Conservation (phyloP, 2,329 filamentous ascomycete species). For the Cordyceps cateniannulata region DNA sequence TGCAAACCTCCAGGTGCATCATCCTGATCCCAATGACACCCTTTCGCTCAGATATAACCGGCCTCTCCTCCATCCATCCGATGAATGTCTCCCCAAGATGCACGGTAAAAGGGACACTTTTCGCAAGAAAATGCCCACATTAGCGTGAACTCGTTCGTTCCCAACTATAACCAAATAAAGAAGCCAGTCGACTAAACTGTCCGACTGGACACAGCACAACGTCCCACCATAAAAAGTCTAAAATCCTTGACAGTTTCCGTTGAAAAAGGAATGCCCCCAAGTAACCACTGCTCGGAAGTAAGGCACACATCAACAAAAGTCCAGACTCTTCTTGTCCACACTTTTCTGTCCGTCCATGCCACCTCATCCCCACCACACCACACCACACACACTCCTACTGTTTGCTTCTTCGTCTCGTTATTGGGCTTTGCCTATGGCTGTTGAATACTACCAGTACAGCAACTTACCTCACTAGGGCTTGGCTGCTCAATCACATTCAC, state of each 20-base stretch:
- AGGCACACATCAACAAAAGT: not conserved
- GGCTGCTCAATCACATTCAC: not conserved
- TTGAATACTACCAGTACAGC: not conserved
- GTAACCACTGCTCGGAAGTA: too few relatives aligned
- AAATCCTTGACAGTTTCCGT: not conserved
- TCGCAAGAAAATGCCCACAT: too few relatives aligned
- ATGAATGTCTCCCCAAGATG: too few relatives aligned
- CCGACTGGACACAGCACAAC: not conserved
- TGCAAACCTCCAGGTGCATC: too few relatives aligned
- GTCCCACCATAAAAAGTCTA: not conserved
- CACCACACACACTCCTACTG: not conserved
- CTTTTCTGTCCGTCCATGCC: not conserved
- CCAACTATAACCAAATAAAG: not conserved
- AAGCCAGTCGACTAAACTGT: not conserved
- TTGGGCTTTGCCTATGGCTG: not conserved
- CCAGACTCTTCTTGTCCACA: constrained; percentile 9
- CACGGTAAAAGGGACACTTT: too few relatives aligned
- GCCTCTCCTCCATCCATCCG: too few relatives aligned
- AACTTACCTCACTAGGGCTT: not conserved
- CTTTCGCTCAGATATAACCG: not conserved
- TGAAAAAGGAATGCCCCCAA: not conserved
- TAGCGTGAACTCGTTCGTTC: not conserved
- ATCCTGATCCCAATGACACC: not conserved
- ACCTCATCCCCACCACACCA: not conserved
- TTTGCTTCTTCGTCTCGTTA: not conserved